Percentiles rank a stretch among this genome's conserved stretches.
phyloP scores from a whole-genome alignment of 1,284 basidiomycete species.

The Leccinum griseonigrum region DNA sequence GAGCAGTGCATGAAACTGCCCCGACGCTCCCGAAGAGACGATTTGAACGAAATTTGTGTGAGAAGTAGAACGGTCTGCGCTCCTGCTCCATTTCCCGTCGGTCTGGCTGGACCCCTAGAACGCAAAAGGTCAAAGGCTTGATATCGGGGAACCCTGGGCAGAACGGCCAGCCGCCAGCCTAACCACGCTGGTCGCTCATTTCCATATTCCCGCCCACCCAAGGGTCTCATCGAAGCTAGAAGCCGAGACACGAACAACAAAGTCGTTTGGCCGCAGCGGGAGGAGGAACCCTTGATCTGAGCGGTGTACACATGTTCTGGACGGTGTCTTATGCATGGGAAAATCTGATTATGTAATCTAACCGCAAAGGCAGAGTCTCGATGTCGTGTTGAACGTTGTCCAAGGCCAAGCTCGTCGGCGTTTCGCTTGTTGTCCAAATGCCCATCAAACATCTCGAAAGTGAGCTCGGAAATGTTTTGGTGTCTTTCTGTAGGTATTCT shows the following conservation, averaged over 20 bases:
- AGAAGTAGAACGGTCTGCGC: neutral
- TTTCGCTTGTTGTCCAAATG: conserved; percentile 33
- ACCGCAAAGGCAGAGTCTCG: conserved; percentile 9
- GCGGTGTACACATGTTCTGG: conserved; percentile 1
- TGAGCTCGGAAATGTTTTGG: conserved; percentile 25
- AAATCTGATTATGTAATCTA: conserved; percentile 29
- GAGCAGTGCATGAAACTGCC: neutral
- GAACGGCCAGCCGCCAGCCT: neutral
- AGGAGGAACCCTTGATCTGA: neutral
- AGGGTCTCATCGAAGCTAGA: conserved; percentile 9
- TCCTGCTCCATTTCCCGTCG: neutral
- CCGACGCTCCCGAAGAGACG: neutral
- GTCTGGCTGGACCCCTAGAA: neutral
- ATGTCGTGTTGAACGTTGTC: conserved; percentile 21
- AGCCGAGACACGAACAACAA: conserved; percentile 2
- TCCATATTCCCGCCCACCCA: conserved; percentile 1
- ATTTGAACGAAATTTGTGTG: neutral
- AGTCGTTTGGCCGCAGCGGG: conserved; percentile 9
- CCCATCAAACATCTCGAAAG: conserved; percentile 56
- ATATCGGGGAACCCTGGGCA: neutral
- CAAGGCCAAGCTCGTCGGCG: conserved; percentile 5
- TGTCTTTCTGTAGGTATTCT: neutral
- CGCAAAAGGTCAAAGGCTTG: neutral
- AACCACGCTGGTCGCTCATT: neutral
- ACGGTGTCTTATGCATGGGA: conserved; percentile 9